phyloP scores from a whole-genome alignment of 75 land plant genomes.

The Sequoiadendron giganteum region DNA sequence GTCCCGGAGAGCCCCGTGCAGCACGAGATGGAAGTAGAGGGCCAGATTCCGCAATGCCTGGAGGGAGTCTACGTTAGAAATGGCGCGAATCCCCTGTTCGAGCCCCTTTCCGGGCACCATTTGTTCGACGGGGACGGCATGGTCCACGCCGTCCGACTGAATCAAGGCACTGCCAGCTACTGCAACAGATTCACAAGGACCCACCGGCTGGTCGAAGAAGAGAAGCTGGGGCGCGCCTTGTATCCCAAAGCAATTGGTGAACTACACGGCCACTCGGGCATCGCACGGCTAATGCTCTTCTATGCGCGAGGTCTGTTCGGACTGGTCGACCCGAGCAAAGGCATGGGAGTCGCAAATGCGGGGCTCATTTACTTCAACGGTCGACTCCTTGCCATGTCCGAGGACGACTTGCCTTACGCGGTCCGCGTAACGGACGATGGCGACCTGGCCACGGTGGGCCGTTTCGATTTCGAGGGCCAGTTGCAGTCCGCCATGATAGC shows the following conservation, averaged over 20 bases:
- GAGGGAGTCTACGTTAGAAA: conserved; percentile 80
- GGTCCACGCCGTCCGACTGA: conserved; percentile 73
- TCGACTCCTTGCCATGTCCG: conserved; percentile 84
- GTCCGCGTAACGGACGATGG: conserved; percentile 55
- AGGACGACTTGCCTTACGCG: conserved; percentile 85
- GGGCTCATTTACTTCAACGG: conserved; percentile 78
- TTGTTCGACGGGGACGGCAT: conserved; percentile 93
- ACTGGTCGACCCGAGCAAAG: conserved; percentile 54
- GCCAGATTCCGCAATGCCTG: conserved; percentile 61
- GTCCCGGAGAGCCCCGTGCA: conserved; percentile 57
- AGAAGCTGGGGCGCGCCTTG: conserved; percentile 53
- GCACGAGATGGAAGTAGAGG: conserved; percentile 35
- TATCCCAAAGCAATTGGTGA: conserved; percentile 90
- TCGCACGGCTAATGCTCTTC: conserved; percentile 58
- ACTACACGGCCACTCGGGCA: conserved; percentile 85
- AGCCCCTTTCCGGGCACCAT: conserved; percentile 80
- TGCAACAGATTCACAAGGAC: conserved; percentile 72
- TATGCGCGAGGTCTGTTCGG: conserved; percentile 55
- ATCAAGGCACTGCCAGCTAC: conserved; percentile 54
- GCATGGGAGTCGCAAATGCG: conserved; percentile 88
- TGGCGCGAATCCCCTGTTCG: conserved; percentile 83
- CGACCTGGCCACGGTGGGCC: conserved; percentile 72
- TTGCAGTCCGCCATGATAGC: conserved; percentile 71
- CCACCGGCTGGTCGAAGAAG: conserved; percentile 57
- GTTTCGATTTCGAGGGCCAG: conserved; percentile 63